Conservation (phyloP, 2,329 filamentous ascomycete species). For the Colletotrichum nymphaeae region DNA sequence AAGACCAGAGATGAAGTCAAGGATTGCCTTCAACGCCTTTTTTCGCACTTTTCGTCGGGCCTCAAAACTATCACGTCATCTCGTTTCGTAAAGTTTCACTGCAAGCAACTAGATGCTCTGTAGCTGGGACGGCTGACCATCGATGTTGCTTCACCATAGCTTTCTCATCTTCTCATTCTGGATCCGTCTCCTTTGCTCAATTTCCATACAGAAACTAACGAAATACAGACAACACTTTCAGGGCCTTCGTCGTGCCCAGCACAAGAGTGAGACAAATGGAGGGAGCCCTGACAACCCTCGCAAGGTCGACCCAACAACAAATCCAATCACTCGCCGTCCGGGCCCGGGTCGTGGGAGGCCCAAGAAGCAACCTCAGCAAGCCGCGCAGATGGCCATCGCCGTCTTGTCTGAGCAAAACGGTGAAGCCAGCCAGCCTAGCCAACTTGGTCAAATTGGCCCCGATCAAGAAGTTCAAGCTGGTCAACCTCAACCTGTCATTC, state of each 20-base stretch:
- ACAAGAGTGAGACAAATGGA: conserved; percentile 60
- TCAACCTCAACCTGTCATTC: conserved; percentile 21
- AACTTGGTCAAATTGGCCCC: conserved; percentile 6
- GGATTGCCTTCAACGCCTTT: background rate
- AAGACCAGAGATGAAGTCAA: background rate
- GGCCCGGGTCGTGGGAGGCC: conserved; percentile 68
- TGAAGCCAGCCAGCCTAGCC: background rate
- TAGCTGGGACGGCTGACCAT: background rate
- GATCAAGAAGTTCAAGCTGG: conserved; percentile 16
- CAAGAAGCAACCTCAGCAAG: conserved; percentile 53
- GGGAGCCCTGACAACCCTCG: conserved; percentile 47
- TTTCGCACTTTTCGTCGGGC: background rate
- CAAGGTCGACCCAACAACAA: conserved; percentile 62
- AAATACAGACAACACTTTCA: conserved; percentile 70
- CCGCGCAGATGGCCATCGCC: conserved; percentile 33
- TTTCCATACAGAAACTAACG: conserved; percentile 11
- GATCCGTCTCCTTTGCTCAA: background rate
- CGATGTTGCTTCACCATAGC: background rate
- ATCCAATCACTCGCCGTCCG: conserved; percentile 70
- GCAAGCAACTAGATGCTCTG: background rate
- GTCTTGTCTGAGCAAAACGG: conserved; percentile 16
- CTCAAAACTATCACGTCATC: background rate
- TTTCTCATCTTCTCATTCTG: background rate
- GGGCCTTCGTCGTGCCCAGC: conserved; percentile 65
- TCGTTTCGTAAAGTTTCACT: background rate